Base-by-base conservation (phyloP, 352 stramenopile genomes). In the Phytophthora foliorum region DNA sequence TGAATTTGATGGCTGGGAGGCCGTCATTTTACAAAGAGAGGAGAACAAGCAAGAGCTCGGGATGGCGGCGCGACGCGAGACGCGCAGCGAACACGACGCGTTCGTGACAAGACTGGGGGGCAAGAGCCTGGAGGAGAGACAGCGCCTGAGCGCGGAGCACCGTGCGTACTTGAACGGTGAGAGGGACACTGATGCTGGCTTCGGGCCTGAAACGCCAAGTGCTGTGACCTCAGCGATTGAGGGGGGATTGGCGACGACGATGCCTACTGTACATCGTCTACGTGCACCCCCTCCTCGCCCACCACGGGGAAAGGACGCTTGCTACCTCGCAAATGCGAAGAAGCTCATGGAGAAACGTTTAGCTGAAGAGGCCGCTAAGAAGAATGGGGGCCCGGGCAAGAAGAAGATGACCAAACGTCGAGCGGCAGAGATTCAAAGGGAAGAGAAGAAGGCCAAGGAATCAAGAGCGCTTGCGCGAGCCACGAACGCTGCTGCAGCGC, bases 371-470 rank as follows among this genome's bases (percentile, higher is more conserved):
- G 39, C 7, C 13, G 16, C 39, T 10, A 9, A 24, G 39, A 46
- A 14, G 6, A 46, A 46, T 13, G n/a, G n/a, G 17, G 39, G 5
- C 2, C 6, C n/a, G 16, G 39, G 39, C 2, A 46, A 46, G n/a
- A 46, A 46, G 39, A 42, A 42, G 14, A 42, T 42, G 36, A 42
- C 36, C 14, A 42, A 19, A 14, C 4, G 6, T 5, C 13, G 14
- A 42, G 14, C 4, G 36, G 36, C 14, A 5, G 4, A 42, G 36
- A 42, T 42, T 19, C 39, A 1, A 46, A 24, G 22, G 8, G 24
- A 24, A 6, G 27, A 61, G 9, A 61, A 61, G 25, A 41, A 39
- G n/a, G 27, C 2, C 6, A 51, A 52, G 27, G 54, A 61, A 38
- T 16, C 39, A 24, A n/a, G 17, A 19, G 24, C 54, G 4, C 21